phyloP scores from a whole-genome alignment of 805 yeast genomes.

The Kuraishia capsulata region DNA sequence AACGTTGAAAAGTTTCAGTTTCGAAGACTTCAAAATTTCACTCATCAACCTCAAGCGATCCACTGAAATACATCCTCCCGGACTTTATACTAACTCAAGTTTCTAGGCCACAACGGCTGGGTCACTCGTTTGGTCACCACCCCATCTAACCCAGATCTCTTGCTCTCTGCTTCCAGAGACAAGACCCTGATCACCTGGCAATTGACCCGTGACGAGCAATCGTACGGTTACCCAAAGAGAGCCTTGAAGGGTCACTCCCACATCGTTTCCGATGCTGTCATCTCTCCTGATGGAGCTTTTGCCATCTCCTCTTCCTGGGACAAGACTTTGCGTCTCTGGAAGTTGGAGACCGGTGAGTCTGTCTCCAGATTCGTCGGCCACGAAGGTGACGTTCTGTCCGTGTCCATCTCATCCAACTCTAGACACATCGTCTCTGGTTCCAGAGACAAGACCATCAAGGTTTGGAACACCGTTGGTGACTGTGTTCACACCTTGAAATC shows the following conservation, averaged over 20 bases:
- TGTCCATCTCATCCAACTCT: constrained; percentile 91
- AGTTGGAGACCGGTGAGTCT: constrained; percentile 87
- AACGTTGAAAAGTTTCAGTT: too few relatives aligned
- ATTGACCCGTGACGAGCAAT: constrained; percentile 89
- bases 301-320: constrained; percentile 99
- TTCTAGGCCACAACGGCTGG: constrained; percentile 78
- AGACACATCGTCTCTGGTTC: constrained; percentile 98
- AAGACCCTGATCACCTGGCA: constrained; percentile 98
- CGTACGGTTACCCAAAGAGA: constrained; percentile 97
- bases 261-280: constrained; percentile 96
- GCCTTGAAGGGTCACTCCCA: constrained; percentile 98
- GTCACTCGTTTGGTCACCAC: constrained; percentile 98
- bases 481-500: constrained; percentile 91
- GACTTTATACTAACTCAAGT: constrained; percentile 6
- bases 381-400: constrained; percentile 95
- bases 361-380: constrained; percentile 96
- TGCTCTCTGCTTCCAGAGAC: constrained; percentile 98
- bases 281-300: constrained; percentile 95
- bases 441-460: constrained; percentile 97
- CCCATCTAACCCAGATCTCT: constrained; percentile 94
- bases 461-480: constrained; percentile 98
- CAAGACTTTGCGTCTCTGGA: constrained; percentile 98
- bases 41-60: too few relatives aligned
- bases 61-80: too few relatives aligned
- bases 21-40: too few relatives aligned